phyloP scores from a whole-genome alignment of 2,329 filamentous ascomycete species.

The Diaporthe caulivora region DNA sequence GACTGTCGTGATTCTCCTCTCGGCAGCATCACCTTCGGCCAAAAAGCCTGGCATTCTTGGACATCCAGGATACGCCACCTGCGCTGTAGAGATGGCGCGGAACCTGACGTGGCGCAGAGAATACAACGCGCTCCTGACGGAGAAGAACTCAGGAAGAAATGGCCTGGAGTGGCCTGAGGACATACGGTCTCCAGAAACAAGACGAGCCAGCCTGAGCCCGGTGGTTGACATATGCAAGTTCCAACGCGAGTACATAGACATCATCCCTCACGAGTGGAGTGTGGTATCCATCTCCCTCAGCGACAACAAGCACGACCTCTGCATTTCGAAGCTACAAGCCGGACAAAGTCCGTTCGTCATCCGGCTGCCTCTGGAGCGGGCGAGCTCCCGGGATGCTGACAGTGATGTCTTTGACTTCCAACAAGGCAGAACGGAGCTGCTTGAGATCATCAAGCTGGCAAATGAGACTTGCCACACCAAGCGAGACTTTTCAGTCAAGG shows the following conservation, averaged over 20 bases:
- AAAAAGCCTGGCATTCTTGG: slow-evolving; percentile 55
- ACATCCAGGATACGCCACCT: slow-evolving; percentile 70
- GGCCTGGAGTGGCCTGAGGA: slow-evolving; percentile 53
- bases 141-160: slow-evolving; percentile 57
- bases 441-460: slow-evolving; percentile 83
- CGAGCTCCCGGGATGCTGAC: slow-evolving; percentile 83
- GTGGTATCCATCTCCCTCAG: slow-evolving; percentile 88
- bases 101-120: slow-evolving; percentile 78
- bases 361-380: slow-evolving; percentile 85
- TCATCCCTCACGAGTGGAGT: slow-evolving; percentile 86
- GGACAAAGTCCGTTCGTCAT: slow-evolving; percentile 86
- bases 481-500: slow-evolving; percentile 78
- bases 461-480: slow-evolving; percentile 85
- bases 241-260: slow-evolving; percentile 84
- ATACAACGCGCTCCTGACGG: slow-evolving; percentile 63
- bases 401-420: slow-evolving; percentile 85
- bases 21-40: slow-evolving; percentile 67
- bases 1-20: slow-evolving; percentile 74
- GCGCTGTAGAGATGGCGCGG: slow-evolving; percentile 77
- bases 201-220: slow-evolving; percentile 59
- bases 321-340: slow-evolving; percentile 85
- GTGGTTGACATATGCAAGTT: slow-evolving; percentile 72
- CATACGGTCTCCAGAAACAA: slow-evolving; percentile 46
- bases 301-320: slow-evolving; percentile 85
- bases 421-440: slow-evolving; percentile 82